Evolutionary conservation across 257 asterid species (phyloP).

Genomic region (Coffea canephora): DNA sequence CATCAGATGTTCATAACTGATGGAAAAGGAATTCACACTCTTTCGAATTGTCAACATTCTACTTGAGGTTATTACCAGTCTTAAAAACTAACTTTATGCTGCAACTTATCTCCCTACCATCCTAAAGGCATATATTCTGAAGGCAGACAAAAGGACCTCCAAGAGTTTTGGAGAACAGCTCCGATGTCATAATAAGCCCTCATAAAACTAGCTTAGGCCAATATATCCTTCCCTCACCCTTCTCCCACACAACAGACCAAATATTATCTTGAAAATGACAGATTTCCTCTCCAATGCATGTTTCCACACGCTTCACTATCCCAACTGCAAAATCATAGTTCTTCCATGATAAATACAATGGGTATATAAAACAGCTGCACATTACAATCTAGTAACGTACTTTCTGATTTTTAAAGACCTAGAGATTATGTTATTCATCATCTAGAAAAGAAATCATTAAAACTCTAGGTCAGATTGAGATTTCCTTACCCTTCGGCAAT

Average conservation of each 20-base stretch:
- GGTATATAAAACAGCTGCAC: constrained; percentile 2
- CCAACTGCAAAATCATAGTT: background rate
- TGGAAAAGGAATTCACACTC: background rate
- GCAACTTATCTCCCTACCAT: background rate
- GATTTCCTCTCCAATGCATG: background rate
- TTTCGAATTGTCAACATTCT: background rate
- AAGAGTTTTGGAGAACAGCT: background rate
- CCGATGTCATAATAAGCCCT: background rate
- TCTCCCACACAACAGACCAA: background rate
- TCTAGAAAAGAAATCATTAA: background rate
- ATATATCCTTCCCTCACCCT: background rate
- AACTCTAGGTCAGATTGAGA: background rate
- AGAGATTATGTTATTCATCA: background rate
- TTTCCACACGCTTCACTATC: background rate
- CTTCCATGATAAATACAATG: background rate
- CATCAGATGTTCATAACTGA: background rate
- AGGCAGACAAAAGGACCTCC: background rate
- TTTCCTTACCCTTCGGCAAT: constrained; percentile 16
- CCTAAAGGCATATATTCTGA: background rate
- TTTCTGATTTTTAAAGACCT: background rate
- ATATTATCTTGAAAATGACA: background rate
- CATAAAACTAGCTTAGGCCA: background rate
- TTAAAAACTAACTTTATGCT: background rate
- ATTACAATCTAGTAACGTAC: background rate
- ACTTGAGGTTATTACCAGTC: background rate